Percentiles rank a stretch among this genome's conserved stretches.
Conservation (phyloP, 768 basidiomycete species). For the Psilocybe subaeruginosa region DNA sequence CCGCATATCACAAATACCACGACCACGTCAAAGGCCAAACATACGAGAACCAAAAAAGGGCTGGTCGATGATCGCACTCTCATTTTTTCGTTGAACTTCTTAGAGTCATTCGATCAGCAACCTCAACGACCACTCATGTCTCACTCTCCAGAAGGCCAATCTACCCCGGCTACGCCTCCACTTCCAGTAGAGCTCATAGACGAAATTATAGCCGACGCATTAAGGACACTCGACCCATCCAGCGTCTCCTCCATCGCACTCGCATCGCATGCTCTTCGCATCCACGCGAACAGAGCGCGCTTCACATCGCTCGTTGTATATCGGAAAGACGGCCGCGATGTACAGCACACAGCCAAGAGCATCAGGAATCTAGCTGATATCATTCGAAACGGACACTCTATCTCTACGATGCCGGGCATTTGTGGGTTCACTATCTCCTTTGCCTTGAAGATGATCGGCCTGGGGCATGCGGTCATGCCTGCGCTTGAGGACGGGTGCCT, state of each 20-base stretch:
- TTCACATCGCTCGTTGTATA: no score
- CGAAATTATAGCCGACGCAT: neutral
- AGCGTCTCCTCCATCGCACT: neutral
- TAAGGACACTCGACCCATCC: neutral
- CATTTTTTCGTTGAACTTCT: no score
- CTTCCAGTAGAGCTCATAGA: neutral
- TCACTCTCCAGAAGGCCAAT: no score
- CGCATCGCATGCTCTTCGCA: neutral
- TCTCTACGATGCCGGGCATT: neutral
- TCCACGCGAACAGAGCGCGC: neutral
- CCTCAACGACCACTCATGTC: no score
- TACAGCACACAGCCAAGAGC: neutral
- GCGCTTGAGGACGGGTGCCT: neutral
- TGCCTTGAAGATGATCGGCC: neutral
- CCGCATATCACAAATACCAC: no score
- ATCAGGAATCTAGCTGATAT: neutral
- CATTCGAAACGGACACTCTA: neutral
- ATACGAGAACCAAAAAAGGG: no score
- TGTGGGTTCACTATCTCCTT: neutral
- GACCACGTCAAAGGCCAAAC: no score
- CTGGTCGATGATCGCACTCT: no score
- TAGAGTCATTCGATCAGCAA: no score
- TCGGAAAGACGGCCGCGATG: neutral
- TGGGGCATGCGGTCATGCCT: neutral
- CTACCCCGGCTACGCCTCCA: neutral